Evolutionary conservation across 2,329 filamentous ascomycete species (phyloP).

Genomic region (Bipolaris zeicola): DNA sequence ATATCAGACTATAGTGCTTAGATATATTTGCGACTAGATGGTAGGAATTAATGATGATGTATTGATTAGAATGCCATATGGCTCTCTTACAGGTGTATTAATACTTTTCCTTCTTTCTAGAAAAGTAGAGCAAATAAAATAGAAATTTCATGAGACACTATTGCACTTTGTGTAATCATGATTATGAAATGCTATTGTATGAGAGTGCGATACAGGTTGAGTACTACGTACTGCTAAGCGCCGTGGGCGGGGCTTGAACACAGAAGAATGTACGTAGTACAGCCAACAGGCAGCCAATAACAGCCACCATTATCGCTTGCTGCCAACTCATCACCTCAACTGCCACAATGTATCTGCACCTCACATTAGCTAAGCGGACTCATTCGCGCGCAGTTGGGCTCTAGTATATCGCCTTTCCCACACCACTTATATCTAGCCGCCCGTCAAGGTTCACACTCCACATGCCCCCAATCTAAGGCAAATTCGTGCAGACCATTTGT

Average conservation of each 20-base stretch:
- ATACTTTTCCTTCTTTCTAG: no score
- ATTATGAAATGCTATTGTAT: no score
- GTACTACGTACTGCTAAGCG: not conserved
- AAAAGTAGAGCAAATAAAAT: no score
- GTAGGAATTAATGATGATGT: no score
- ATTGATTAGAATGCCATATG: no score
- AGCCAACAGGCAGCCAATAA: not conserved
- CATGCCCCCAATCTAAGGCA: not conserved
- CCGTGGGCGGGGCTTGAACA: not conserved
- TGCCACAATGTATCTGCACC: not conserved
- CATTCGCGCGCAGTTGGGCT: not conserved
- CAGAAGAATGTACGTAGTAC: not conserved
- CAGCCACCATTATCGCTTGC: not conserved
- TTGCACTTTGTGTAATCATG: no score
- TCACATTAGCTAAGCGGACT: not conserved
- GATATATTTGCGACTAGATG: no score
- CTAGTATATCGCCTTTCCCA: not conserved
- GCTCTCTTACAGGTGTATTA: no score
- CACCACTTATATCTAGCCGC: not conserved
- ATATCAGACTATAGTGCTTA: no score
- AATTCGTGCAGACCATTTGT: not conserved
- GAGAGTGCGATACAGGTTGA: not conserved
- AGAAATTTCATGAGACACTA: no score
- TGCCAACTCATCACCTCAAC: not conserved
- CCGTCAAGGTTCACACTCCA: not conserved